phyloP scores from a whole-genome alignment of 208 protist species.

The Leishmania arabica region DNA sequence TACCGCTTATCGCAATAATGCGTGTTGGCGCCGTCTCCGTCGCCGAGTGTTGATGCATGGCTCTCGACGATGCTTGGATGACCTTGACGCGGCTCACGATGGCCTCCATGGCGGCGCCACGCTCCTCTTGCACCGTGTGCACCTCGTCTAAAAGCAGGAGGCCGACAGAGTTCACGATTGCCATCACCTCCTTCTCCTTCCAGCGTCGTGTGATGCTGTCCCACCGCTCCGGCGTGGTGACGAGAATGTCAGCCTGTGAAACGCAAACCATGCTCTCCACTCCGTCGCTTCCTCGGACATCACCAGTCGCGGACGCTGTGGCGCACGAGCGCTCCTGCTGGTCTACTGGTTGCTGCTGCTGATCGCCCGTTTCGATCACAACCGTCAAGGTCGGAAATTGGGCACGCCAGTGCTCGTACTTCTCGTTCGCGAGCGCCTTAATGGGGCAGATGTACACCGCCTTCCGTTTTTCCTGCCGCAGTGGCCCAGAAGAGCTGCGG shows the following conservation, averaged over 20 bases:
- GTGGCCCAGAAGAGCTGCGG: neutral
- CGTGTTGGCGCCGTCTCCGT: conserved; percentile 35
- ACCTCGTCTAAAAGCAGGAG: conserved; percentile 94
- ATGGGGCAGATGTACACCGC: conserved; percentile 93
- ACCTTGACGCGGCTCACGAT: conserved; percentile 92
- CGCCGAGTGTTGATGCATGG: neutral
- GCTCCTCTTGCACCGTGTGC: conserved; percentile 91
- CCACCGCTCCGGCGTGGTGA: conserved; percentile 95
- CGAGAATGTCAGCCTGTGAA: conserved; percentile 73
- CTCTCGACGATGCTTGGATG: conserved; percentile 31
- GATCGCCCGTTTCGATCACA: conserved; percentile 97
- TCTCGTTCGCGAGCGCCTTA: conserved; percentile 90
- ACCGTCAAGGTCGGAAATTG: conserved; percentile 84
- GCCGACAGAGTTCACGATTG: conserved; percentile 72
- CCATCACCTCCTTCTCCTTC: conserved; percentile 73
- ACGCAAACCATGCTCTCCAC: conserved; percentile 42
- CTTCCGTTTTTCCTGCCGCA: conserved; percentile 34
- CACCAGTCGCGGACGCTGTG: conserved; percentile 93
- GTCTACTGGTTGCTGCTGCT: conserved; percentile 35
- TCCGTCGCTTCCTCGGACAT: conserved; percentile 60
- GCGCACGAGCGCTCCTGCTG: conserved; percentile 31
- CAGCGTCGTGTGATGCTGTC: conserved; percentile 93
- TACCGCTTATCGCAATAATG: conserved; percentile 91
- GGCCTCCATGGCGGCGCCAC: conserved; percentile 92
- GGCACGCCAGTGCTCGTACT: conserved; percentile 68